phyloP scores from a whole-genome alignment of 495 filamentous ascomycete genomes.

The Schizothecium vesticola region DNA sequence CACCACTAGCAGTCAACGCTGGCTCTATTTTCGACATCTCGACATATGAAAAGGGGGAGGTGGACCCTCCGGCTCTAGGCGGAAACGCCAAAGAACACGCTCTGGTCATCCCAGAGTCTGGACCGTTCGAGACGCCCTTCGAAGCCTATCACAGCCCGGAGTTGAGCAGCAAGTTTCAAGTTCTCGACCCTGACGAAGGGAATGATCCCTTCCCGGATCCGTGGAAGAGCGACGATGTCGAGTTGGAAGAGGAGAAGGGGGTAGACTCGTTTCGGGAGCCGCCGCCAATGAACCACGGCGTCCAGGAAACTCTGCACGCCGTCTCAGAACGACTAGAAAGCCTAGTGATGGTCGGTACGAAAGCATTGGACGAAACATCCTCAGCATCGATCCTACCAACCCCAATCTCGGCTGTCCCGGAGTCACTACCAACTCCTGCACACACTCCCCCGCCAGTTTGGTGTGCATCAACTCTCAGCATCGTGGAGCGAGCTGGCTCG shows the following conservation, averaged over 20 bases:
- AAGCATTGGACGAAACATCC: background rate
- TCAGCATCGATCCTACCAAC: background rate
- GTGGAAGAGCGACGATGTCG: background rate
- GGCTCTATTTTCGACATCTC: background rate
- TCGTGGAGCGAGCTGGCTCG: background rate
- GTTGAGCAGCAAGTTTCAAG: background rate
- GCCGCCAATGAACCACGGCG: background rate
- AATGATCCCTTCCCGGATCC: background rate
- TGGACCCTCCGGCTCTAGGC: background rate
- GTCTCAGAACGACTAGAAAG: background rate
- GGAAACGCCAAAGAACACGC: background rate
- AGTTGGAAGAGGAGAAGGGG: background rate
- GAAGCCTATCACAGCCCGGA: background rate
- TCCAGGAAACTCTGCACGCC: background rate
- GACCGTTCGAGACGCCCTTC: background rate
- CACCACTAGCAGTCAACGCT: background rate
- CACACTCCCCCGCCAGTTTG: background rate
- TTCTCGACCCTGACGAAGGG: background rate
- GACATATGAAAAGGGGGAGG: background rate
- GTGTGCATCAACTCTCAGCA: background rate
- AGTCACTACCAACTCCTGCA: conserved; percentile 4
- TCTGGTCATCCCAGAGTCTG: background rate
- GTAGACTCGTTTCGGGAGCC: background rate
- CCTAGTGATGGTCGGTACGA: background rate
- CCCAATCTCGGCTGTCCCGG: background rate